Evolutionary conservation across 371 early-diverging fungal species (phyloP).

Genomic region (Entomophthora muscae): DNA sequence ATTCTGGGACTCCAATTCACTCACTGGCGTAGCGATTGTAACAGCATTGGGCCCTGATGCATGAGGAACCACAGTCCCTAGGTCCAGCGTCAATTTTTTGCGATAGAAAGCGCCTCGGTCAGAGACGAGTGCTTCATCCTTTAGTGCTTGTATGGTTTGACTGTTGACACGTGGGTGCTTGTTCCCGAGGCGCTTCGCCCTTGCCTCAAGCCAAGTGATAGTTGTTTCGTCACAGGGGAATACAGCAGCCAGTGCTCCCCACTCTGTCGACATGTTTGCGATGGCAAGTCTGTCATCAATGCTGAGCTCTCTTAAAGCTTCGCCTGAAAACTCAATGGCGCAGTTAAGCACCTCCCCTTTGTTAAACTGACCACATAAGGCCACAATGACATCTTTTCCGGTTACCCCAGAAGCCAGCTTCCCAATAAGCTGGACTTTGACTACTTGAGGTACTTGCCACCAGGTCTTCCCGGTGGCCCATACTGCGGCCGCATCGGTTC

Average conservation of each 20-base stretch:
- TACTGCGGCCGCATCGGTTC: constrained; percentile 92
- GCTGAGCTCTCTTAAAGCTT: constrained; percentile 38
- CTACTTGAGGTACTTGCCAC: constrained; percentile 95
- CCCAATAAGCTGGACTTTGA: constrained; percentile 61
- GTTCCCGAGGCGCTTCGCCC: constrained; percentile 20
- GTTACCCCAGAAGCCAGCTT: constrained; percentile 57
- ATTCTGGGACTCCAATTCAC: constrained; percentile 41
- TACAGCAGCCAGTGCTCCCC: constrained; percentile 93
- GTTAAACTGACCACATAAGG: constrained; percentile 69
- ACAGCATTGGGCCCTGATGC: constrained; percentile 90
- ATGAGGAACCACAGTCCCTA: constrained; percentile 66
- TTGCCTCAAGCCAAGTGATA: constrained; percentile 43
- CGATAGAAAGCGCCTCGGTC: constrained; percentile 58
- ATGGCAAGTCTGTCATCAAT: constrained; percentile 87
- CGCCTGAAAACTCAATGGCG: constrained; percentile 81
- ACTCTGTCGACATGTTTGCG: constrained; percentile 96
- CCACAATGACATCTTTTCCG: constrained; percentile 90
- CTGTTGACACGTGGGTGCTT: constrained; percentile 55
- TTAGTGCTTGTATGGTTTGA: constrained; percentile 30
- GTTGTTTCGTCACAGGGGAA: constrained; percentile 79
- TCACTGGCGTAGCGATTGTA: constrained; percentile 66
- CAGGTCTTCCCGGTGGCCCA: constrained; percentile 94
- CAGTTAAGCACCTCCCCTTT: constrained; percentile 85
- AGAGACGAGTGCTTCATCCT: constrained; percentile 30
- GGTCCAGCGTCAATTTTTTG: constrained; percentile 72